phyloP scores from a whole-genome alignment of 495 filamentous ascomycete genomes.

The Aspergillus panamensis region DNA sequence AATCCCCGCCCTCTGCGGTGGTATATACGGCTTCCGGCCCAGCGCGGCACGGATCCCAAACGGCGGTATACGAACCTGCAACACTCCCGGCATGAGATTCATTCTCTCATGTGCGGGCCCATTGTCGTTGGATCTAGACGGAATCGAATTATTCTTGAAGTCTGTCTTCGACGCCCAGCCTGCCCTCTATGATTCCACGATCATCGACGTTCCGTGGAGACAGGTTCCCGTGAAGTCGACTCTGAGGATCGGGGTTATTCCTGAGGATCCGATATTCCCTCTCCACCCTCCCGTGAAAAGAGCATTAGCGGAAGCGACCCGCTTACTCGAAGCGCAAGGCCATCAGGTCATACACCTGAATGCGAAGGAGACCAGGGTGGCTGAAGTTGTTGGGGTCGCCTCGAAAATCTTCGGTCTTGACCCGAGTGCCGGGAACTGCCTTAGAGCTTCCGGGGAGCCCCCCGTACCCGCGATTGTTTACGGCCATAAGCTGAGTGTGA shows the following conservation, averaged over 20 bases:
- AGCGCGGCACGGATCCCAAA: slow-evolving; percentile 43
- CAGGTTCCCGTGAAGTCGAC: slow-evolving; percentile 28
- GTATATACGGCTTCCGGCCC: slow-evolving; percentile 50
- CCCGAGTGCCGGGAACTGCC: slow-evolving; percentile 17
- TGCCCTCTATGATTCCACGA: slow-evolving; percentile 33
- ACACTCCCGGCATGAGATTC: slow-evolving; percentile 48
- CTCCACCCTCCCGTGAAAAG: slow-evolving; percentile 48
- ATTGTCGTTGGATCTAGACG: slow-evolving; percentile 33
- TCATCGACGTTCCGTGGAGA: slow-evolving; percentile 41
- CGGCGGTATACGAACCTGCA: slow-evolving; percentile 46
- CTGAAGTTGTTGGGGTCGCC: slow-evolving; percentile 2
- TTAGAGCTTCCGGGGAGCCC: slow-evolving; percentile 21
- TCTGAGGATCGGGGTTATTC: slow-evolving; percentile 26
- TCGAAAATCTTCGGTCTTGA: neutral
- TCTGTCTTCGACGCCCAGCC: slow-evolving; percentile 32
- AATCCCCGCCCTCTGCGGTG: slow-evolving; percentile 60
- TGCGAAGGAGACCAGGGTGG: slow-evolving; percentile 15
- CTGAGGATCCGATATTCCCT: slow-evolving; percentile 26
- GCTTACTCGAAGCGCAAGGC: slow-evolving; percentile 44
- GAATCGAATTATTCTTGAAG: slow-evolving; percentile 36
- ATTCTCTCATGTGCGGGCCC: slow-evolving; percentile 49
- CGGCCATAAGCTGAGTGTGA: slow-evolving; percentile 9
- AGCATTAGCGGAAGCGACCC: slow-evolving; percentile 43
- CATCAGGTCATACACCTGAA: slow-evolving; percentile 36
- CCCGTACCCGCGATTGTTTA: slow-evolving; percentile 19